These are phyloP conservation scores for Epichloe sp. DNA, from an alignment of 2,329 filamentous ascomycete genomes.

Conservation along the genomic window DNA sequence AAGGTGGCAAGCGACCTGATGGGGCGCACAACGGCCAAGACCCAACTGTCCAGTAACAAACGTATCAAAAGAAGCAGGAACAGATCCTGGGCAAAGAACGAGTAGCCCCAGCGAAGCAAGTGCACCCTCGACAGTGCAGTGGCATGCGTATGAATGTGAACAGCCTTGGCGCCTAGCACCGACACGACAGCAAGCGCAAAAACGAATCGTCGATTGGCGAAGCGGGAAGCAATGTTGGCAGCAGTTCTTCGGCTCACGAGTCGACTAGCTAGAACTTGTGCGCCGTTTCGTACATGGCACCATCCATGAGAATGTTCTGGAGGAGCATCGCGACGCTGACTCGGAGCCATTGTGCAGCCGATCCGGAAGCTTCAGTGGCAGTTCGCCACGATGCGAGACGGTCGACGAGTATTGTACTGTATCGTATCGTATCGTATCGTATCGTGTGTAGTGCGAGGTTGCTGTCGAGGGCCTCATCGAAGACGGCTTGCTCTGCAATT, in stretches of 20 bases:
- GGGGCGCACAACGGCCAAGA: slow-evolving; percentile 4
- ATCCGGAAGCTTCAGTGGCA: background rate
- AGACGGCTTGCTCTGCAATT: too few species aligned
- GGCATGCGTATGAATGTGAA: slow-evolving; percentile 18
- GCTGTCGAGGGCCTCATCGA: background rate
- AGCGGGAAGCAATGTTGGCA: slow-evolving; percentile 3
- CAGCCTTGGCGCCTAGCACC: slow-evolving; percentile 15
- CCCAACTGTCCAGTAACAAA: slow-evolving; percentile 15
- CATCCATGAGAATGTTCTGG: background rate
- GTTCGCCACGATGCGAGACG: background rate
- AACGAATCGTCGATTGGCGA: slow-evolving; percentile 17
- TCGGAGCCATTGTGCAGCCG: background rate
- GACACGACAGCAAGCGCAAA: slow-evolving; percentile 17
- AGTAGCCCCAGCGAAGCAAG: slow-evolving; percentile 18
- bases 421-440: background rate
- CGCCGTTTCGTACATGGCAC: background rate
- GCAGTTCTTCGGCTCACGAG: background rate
- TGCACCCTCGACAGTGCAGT: slow-evolving; percentile 14
- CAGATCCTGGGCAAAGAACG: slow-evolving; percentile 21
- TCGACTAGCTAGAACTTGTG: background rate
- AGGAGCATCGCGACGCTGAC: background rate
- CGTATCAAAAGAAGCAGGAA: slow-evolving; percentile 17
- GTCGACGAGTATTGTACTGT: background rate
- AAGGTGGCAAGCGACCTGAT: slow-evolving; percentile 4
- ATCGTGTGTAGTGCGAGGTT: background rate